Base-by-base conservation (phyloP, 208 protist genomes). In the Plasmodiophora brassicae region DNA sequence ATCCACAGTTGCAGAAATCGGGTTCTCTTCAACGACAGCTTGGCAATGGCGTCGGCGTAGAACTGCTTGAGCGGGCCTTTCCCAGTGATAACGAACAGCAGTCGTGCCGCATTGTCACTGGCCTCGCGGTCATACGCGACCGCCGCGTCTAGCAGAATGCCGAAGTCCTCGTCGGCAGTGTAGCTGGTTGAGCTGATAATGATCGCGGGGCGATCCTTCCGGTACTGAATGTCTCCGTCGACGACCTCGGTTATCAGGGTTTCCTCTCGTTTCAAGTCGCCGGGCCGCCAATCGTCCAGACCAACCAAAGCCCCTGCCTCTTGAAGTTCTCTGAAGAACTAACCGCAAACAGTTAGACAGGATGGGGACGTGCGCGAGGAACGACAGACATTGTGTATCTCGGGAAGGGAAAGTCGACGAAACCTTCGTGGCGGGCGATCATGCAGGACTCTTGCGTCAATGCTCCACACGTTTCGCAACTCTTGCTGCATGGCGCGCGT, bases 131-230 rank as follows among this genome's bases (percentile, higher is more conserved):
- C 83, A 25, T 28, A 0, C 44, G 25, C 28, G 36, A 90, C 87
- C 1, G 98, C 92, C 10, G 96, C 94, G 1, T 96, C 91, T 0
- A 98, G 90, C n/a, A 98, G 88, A 22, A 98, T 92, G 0, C 88
- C 91, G 90, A 98, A 98, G 89, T 98, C 96, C 92, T 99, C 97
- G 53, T 99, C 97, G 1, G 92, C 88, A 0, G 96, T 98, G 96
- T 96, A 99, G 90, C 94, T 97, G 1, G 97, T 99, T 0, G 94
- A 93, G 53, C 91, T 95, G 0, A 99, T 93, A 0, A 98, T 85
- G 38, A 98, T 86, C 5, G 95, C 87, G 1, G 92, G 87, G 38
- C 85, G n/a, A 46, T 85, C 36, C 32, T 65, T 32, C 41, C 87
- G 87, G 36, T 0, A 32, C 35, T 1, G 22, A 25, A 45, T 46